Conservation (phyloP, 1,284 basidiomycete species). For the Leccinum solheimii region DNA sequence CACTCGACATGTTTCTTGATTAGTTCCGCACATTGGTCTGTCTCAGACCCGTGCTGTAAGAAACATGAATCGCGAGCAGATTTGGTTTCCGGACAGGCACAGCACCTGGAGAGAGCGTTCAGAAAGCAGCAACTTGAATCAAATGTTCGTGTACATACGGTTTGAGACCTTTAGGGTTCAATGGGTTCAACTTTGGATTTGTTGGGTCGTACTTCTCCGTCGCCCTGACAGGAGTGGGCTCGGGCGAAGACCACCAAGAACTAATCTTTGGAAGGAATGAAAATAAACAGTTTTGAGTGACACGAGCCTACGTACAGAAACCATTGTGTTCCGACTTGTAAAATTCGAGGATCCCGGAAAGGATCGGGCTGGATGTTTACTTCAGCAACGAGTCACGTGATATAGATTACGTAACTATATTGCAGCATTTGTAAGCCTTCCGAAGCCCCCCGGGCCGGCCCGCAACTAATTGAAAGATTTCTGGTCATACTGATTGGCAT, state of each 20-base stretch:
- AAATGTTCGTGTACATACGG: slow-evolving; percentile 59
- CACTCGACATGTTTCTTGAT: slow-evolving; percentile 83
- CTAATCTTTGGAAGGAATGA: slow-evolving; percentile 33
- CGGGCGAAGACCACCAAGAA: slow-evolving; percentile 44
- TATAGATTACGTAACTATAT: no score
- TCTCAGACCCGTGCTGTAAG: slow-evolving; percentile 71
- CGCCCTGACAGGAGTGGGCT: slow-evolving; percentile 28
- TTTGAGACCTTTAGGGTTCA: slow-evolving; percentile 90
- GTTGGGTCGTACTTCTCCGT: slow-evolving; percentile 59
- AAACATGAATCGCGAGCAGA: slow-evolving; percentile 91
- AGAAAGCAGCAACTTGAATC: neutral
- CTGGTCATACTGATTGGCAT: no score
- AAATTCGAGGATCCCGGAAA: slow-evolving; percentile 3
- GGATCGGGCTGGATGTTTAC: slow-evolving; percentile 19
- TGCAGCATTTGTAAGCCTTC: no score
- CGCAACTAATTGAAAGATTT: no score
- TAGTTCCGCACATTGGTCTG: slow-evolving; percentile 78
- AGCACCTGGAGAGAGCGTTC: slow-evolving; percentile 60
- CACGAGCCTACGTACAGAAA: slow-evolving; percentile 23
- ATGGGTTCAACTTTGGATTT: slow-evolving; percentile 72
- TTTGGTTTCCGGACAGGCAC: slow-evolving; percentile 95
- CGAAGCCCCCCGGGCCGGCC: no score
- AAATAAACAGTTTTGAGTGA: slow-evolving; percentile 13
- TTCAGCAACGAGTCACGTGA: neutral
- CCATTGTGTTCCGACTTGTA: slow-evolving; percentile 14